Evolutionary conservation across 768 basidiomycete species (phyloP).

Genomic region (Roridomyces roridus): DNA sequence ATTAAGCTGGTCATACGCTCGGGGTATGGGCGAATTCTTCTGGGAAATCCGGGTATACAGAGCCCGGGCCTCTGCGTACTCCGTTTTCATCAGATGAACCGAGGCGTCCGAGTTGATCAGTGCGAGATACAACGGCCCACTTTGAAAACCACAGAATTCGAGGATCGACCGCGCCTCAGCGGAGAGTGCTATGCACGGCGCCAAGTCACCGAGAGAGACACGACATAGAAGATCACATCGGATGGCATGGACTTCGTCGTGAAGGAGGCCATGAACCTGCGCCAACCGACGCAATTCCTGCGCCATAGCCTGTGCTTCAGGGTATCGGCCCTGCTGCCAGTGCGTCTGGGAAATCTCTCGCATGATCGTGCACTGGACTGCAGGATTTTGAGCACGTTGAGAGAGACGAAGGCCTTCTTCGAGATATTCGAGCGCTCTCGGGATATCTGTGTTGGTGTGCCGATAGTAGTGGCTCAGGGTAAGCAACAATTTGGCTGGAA

Average conservation of each 20-base stretch:
- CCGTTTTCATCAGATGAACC: constrained; percentile 18
- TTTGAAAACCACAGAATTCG: constrained; percentile 14
- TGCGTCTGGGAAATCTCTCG: too few species aligned
- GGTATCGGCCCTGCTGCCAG: constrained; percentile 16
- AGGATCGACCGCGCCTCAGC: constrained; percentile 5
- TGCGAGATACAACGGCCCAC: neutral
- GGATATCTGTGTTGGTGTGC: constrained; percentile 4
- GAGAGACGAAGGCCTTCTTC: neutral
- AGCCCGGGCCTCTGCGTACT: constrained; percentile 12
- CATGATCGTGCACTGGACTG: constrained; percentile 5
- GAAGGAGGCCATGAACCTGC: constrained; percentile 2
- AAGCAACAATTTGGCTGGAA: constrained; percentile 1
- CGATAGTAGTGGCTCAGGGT: constrained; percentile 6
- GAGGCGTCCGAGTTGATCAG: constrained; percentile 6
- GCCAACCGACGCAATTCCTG: constrained; percentile 8
- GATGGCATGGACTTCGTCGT: too few species aligned
- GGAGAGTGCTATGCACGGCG: neutral
- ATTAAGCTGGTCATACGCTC: constrained; percentile 14
- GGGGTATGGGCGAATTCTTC: constrained; percentile 1
- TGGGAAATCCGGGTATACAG: constrained; percentile 3
- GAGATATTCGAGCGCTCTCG: constrained; percentile 4
- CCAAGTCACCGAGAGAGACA: too few species aligned
- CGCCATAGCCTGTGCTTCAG: neutral
- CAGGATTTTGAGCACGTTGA: neutral
- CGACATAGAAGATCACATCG: too few species aligned